Evolutionary conservation across 768 basidiomycete genomes (phyloP), one percentile per base, ranked within the genome.

Genomic region (Pleurotus cornucopiae): DNA sequence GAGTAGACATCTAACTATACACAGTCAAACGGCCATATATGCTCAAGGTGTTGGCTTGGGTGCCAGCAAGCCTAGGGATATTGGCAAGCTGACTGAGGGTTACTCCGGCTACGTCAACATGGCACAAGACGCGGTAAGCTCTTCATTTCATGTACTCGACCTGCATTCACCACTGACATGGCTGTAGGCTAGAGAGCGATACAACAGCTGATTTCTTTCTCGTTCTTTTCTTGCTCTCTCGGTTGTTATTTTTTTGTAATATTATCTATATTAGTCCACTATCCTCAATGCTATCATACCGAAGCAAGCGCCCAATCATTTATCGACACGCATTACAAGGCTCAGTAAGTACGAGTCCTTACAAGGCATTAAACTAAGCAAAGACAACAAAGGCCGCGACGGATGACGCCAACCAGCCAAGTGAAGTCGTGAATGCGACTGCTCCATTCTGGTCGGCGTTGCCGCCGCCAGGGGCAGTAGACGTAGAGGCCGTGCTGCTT

Each of bases 21-120:
- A 21, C 56, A 94, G 91, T 23, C 80, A 86, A 69, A 91, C 91
- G 20, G 86, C 90, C 14, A 83, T 97, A 47, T 98, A 94, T 67
- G 85, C 88, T 6, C 84, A 87, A 60, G 90, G 95, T 2, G 94
- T 85, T 20, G 95, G 95, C 2, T 73, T 98, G 9, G 95, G 95
- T n/a, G 94, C 94, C 0, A 86, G 88, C 66, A 96, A 94, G 73
- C 91, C 86, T 57, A 90, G 86, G 66, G 92, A 92, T 54, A 72
- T 93, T 55, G 83, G 82, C 51, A 87, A 88, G 67, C 84, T 83
- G 60, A 71, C 83, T 2, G 85, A 87, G 60, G 85, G 84, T 18
- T 83, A 86, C 61, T 69, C 81, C 39, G 85, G 83, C 58, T 91
- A 90, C 68, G 83, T 88, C 41, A 74, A 84, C 52, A 82, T 87